Conservation (phyloP, 2,329 filamentous ascomycete species). For the Incumbomyces lentus region DNA sequence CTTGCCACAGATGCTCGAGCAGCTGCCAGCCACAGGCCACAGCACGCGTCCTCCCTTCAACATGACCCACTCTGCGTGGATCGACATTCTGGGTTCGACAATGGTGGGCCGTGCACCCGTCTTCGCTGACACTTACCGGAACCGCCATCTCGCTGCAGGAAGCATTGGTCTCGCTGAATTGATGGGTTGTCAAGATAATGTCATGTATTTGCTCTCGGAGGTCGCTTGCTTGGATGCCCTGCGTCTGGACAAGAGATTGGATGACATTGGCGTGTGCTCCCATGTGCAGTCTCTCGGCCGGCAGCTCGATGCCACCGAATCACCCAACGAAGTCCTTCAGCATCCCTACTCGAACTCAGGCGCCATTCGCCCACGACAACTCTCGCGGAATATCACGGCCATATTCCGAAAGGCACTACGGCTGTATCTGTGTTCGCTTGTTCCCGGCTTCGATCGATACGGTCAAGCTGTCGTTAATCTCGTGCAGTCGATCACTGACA, state of each 20-base stretch:
- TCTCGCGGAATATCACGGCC: slow-evolving; percentile 78
- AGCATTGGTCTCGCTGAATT: slow-evolving; percentile 74
- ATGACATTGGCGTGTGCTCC: slow-evolving; percentile 74
- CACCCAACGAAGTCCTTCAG: slow-evolving; percentile 48
- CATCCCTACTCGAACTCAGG: slow-evolving; percentile 53
- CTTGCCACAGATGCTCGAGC: slow-evolving; percentile 55
- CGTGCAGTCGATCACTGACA: slow-evolving; percentile 64
- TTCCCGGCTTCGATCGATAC: slow-evolving; percentile 72
- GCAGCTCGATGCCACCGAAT: slow-evolving; percentile 74
- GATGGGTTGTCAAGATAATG: slow-evolving; percentile 93
- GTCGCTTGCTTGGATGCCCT: slow-evolving; percentile 91
- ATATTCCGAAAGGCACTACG: slow-evolving; percentile 86
- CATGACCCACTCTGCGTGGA: slow-evolving; percentile 91
- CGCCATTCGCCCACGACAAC: slow-evolving; percentile 67
- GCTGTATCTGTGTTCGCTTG: slow-evolving; percentile 92
- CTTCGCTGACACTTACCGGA: slow-evolving; percentile 90
- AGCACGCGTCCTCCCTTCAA: slow-evolving; percentile 66
- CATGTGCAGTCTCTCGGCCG: slow-evolving; percentile 81
- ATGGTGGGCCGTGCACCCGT: slow-evolving; percentile 78
- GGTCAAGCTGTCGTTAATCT: slow-evolving; percentile 66
- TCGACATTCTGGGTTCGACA: slow-evolving; percentile 89
- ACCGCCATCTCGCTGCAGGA: slow-evolving; percentile 64
- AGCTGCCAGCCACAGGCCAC: slow-evolving; percentile 39
- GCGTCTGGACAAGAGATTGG: slow-evolving; percentile 65
- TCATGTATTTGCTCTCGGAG: slow-evolving; percentile 97